Percentiles rank a stretch among this genome's conserved stretches.
Conservation (phyloP, 441 rosid genomes). For the Populus hybrid region DNA sequence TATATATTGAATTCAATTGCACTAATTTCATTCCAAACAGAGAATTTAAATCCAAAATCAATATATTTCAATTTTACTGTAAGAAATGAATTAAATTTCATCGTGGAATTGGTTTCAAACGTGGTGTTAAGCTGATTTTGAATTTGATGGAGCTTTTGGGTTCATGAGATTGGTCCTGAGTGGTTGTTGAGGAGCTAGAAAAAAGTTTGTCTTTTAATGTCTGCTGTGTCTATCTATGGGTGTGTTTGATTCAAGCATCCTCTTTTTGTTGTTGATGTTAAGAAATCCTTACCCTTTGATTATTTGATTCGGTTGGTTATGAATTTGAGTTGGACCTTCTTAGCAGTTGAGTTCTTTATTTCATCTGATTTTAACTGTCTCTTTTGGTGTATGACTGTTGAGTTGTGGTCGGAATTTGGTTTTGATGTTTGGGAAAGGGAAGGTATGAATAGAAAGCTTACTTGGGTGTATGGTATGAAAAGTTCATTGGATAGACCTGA, state of each 20-base stretch:
- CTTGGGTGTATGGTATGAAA: neutral
- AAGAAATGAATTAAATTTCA: neutral
- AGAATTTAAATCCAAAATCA: neutral
- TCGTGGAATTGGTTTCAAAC: neutral
- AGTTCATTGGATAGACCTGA: neutral
- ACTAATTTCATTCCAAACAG: neutral
- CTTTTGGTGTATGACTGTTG: neutral
- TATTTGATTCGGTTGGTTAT: neutral
- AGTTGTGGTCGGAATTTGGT: neutral
- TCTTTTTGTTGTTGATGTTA: neutral
- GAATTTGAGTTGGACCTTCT: neutral
- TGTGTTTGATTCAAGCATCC: neutral
- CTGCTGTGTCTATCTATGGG: neutral
- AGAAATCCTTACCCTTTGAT: neutral
- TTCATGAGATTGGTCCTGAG: neutral
- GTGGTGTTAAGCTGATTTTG: neutral
- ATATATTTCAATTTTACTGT: neutral
- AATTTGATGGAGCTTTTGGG: neutral
- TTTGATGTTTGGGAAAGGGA: neutral
- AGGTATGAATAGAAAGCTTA: neutral
- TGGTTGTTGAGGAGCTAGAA: neutral
- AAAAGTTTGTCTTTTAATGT: neutral
- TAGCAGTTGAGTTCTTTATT: neutral
- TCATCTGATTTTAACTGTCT: slow-evolving; percentile 1
- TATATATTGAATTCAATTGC: neutral